Evolutionary conservation across 768 basidiomycete species (phyloP), one percentile per base, ranked within the genome.

Genomic region (Xerocomellus dryophilus): DNA sequence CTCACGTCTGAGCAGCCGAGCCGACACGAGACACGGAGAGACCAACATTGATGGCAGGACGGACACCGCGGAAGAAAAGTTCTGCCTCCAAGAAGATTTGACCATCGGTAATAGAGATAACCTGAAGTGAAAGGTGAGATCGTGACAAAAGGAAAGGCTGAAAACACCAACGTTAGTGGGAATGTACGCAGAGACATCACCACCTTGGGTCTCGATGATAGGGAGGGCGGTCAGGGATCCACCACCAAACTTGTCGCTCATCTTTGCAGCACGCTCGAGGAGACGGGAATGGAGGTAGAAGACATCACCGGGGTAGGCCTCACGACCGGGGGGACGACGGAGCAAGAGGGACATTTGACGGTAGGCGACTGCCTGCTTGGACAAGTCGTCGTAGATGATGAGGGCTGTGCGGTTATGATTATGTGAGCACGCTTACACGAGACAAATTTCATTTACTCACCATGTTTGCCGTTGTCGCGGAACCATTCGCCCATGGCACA

Each of bases 401-500:
- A 98, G 84, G 61, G 96, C 89, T 90, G 50, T 15, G 27, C 39
- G 17, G 58, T 47, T 18, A 54, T 27, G 17, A 58, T 47, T 18
- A 54, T 27, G 47, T 68, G 38, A 70, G 56, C 32, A 59, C 7
- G 3, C 31, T 51, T 45, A 47, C 42, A 12, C 21, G 3, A 39
- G 21, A 7, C 21, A 18, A 47, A 43, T n/a, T 3, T 5, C 2
- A 29, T n/a, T 36, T 23, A 64, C 85, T 50, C 66, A 89, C 89
- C 95, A 76, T 99, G 97, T 80, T 96, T 98, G 80, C 94, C 96
- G 74, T 99, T 99, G 79, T 99, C 97, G 78, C 93, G 91, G 97
- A 99, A 99, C 96, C 96, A 99, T 79, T 99, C 97, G 73, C 97
- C 97, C 94, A 99, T 99, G 68, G 97, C 97, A 76, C 93, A 96